Conservation (phyloP, 345 rosid species). For the Sonneratia alba region DNA sequence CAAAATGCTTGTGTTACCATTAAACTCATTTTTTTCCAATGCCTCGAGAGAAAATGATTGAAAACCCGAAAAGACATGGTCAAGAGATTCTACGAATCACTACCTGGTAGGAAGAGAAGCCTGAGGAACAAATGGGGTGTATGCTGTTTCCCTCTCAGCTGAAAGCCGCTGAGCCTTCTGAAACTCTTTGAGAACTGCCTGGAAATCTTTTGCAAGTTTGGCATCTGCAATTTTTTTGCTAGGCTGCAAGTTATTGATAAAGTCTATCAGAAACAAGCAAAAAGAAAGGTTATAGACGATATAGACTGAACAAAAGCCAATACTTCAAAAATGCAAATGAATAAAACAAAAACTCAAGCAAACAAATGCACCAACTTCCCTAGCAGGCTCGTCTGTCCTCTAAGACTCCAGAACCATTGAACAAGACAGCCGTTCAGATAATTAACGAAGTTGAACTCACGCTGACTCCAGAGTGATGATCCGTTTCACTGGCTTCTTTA, state of each 20-base stretch:
- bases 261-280: background rate
- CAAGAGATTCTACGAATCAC: background rate
- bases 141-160: conserved; percentile 21
- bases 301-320: background rate
- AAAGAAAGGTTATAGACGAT: background rate
- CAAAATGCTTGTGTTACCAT: background rate
- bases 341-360: background rate
- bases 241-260: conserved; percentile 3
- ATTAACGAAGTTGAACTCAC: conserved; percentile 17
- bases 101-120: conserved; percentile 15
- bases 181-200: conserved; percentile 17
- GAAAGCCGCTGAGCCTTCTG: conserved; percentile 23
- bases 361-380: background rate
- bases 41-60: background rate
- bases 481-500: conserved; percentile 81
- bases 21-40: background rate
- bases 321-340: background rate
- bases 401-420: background rate
- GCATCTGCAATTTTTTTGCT: conserved; percentile 20
- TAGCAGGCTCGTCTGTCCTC: background rate
- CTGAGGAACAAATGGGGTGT: conserved; percentile 19
- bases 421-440: background rate
- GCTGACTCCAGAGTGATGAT: conserved; percentile 60
- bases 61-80: background rate
- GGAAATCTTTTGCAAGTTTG: conserved; percentile 21